phyloP scores from a whole-genome alignment of 148 eudicot species.

The Beta vulgaris region DNA sequence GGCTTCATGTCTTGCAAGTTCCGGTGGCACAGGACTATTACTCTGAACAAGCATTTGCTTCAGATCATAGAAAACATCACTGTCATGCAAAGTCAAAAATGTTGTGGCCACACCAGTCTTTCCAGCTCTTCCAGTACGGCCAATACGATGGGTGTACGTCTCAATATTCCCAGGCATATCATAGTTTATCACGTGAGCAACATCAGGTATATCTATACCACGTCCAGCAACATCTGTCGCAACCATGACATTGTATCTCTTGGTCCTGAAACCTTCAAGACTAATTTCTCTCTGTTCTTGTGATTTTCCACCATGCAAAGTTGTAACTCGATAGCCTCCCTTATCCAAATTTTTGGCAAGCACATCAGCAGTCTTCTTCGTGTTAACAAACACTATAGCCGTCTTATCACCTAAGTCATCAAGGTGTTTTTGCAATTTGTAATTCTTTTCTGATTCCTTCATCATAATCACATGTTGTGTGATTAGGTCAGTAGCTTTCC shows the following conservation, averaged over 20 bases:
- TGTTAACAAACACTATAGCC: conserved; percentile 57
- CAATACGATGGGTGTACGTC: conserved; percentile 60
- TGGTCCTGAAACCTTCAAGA: conserved; percentile 55
- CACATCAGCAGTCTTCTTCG: conserved; percentile 46
- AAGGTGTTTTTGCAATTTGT: conserved; percentile 52
- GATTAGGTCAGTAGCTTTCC: conserved; percentile 72
- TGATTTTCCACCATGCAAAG: conserved; percentile 67
- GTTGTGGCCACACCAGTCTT: conserved; percentile 71
- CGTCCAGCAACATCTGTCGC: conserved; percentile 71
- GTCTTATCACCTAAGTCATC: conserved; percentile 70
- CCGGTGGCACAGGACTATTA: conserved; percentile 78
- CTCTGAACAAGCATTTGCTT: conserved; percentile 79
- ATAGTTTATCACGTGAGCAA: conserved; percentile 55
- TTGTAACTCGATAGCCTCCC: conserved; percentile 56
- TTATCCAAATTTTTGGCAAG: conserved; percentile 49
- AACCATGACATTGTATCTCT: conserved; percentile 56
- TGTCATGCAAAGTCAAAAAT: conserved; percentile 68
- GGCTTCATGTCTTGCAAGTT: conserved; percentile 75
- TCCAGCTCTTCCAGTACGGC: conserved; percentile 65
- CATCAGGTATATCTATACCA: conserved; percentile 68
- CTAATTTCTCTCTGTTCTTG: conserved; percentile 67
- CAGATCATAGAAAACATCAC: conserved; percentile 74
- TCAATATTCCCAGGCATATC: conserved; percentile 75
- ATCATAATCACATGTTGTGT: conserved; percentile 72
- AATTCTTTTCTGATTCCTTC: conserved; percentile 70